Percentiles rank a stretch among this genome's conserved stretches.
phyloP scores from a whole-genome alignment of 768 basidiomycete species.

The Collybia mongolica region DNA sequence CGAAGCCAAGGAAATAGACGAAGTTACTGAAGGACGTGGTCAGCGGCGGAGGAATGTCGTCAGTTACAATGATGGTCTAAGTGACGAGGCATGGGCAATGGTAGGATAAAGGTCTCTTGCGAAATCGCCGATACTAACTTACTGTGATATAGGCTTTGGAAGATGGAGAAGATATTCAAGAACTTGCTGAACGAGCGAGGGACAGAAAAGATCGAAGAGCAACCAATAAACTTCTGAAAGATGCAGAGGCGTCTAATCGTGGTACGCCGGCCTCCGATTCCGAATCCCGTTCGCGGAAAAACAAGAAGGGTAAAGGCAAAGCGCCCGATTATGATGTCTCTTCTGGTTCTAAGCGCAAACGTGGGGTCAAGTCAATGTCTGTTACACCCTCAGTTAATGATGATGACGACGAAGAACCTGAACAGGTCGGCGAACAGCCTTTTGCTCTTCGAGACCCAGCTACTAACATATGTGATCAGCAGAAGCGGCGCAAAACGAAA shows the following conservation, averaged over 20 bases:
- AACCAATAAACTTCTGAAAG: slow-evolving; percentile 56
- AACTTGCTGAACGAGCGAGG: slow-evolving; percentile 62
- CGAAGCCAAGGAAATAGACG: slow-evolving; percentile 58
- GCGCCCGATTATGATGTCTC: slow-evolving; percentile 49
- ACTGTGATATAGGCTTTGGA: slow-evolving; percentile 57
- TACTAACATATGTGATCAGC: slow-evolving; percentile 1
- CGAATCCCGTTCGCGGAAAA: slow-evolving; percentile 59
- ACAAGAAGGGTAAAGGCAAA: slow-evolving; percentile 62
- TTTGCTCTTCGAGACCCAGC: not conserved
- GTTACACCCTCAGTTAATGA: slow-evolving; percentile 77
- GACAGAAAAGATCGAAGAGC: slow-evolving; percentile 66
- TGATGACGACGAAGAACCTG: slow-evolving; percentile 77
- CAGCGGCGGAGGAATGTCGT: slow-evolving; percentile 82
- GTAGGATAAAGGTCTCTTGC: slow-evolving; percentile 34
- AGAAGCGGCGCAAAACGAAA: slow-evolving; percentile 89
- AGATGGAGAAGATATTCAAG: slow-evolving; percentile 78
- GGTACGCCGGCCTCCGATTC: slow-evolving; percentile 65
- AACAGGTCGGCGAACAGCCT: slow-evolving; percentile 46
- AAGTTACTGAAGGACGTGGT: slow-evolving; percentile 77
- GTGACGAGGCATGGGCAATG: slow-evolving; percentile 92
- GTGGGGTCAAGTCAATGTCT: slow-evolving; percentile 69
- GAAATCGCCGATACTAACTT: slow-evolving; percentile 4
- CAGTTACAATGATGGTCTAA: slow-evolving; percentile 90
- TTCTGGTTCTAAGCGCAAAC: slow-evolving; percentile 71
- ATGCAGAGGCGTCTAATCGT: slow-evolving; percentile 58